Evolutionary conservation across 345 rosid species (phyloP).

Genomic region (Populus simonii): DNA sequence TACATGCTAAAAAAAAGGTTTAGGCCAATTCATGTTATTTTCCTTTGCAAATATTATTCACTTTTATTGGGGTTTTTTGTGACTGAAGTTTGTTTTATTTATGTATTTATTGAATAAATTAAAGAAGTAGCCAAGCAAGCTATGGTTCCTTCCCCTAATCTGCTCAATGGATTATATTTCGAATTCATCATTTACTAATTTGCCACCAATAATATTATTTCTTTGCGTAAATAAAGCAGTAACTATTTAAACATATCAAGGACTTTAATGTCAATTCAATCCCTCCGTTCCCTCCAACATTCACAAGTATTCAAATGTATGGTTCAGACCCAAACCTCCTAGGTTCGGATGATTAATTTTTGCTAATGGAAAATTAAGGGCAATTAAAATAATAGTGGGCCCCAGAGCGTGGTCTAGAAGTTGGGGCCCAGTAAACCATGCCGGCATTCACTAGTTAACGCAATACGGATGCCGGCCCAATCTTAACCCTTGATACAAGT

Average conservation of each 20-base stretch:
- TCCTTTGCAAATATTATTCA: not conserved
- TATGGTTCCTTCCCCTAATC: not conserved
- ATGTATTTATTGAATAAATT: not conserved
- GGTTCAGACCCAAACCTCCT: conserved; percentile 52
- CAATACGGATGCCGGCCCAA: conserved; percentile 35
- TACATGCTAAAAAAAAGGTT: not conserved
- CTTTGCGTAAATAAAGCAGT: not conserved
- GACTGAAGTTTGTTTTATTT: not conserved
- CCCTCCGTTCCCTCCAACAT: conserved; percentile 39
- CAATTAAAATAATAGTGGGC: conserved; percentile 7
- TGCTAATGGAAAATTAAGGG: not conserved
- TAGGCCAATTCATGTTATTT: not conserved
- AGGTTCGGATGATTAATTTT: conserved; percentile 20
- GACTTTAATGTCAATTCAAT: conserved; percentile 8
- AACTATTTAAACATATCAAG: not conserved
- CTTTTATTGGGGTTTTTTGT: too few relatives aligned
- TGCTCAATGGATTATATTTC: not conserved
- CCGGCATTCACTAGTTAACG: conserved; percentile 23
- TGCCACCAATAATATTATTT: not conserved
- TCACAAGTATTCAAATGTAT: conserved; percentile 34
- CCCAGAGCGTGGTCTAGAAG: conserved; percentile 18
- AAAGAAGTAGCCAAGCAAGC: too few relatives aligned
- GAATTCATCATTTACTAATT: not conserved
- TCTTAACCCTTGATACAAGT: conserved; percentile 15
- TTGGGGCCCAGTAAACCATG: conserved; percentile 25